These are phyloP conservation scores for Imleria badia DNA, from an alignment of 768 basidiomycete species.

Conservation along the genomic window DNA sequence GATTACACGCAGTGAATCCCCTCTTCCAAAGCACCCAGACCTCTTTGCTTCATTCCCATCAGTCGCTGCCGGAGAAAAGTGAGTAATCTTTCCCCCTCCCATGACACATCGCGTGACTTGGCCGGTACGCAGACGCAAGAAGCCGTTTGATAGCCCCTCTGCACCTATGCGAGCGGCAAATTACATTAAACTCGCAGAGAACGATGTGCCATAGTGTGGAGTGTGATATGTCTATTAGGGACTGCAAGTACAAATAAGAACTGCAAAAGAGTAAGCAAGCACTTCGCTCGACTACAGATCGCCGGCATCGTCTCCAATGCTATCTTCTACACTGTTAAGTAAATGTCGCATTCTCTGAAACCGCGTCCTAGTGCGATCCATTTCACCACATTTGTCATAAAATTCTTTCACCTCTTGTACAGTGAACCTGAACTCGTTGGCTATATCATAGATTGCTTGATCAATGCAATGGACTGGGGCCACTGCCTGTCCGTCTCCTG, in stretches of 20 bases:
- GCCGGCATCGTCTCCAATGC: slow-evolving; percentile 6
- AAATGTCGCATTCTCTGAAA: slow-evolving; percentile 68
- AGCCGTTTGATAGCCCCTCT: slow-evolving; percentile 76
- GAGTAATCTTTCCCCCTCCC: slow-evolving; percentile 22
- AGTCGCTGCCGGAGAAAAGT: slow-evolving; percentile 95
- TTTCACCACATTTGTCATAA: slow-evolving; percentile 72
- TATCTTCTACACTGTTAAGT: slow-evolving; percentile 30
- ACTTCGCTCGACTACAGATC: slow-evolving; percentile 4
- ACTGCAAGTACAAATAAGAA: background rate
- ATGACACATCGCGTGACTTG: slow-evolving; percentile 3
- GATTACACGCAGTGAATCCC: slow-evolving; percentile 68
- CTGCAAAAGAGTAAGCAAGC: background rate
- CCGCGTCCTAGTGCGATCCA: slow-evolving; percentile 59
- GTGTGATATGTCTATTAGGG: background rate
- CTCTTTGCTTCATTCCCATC: slow-evolving; percentile 96
- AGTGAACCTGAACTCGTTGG: slow-evolving; percentile 67
- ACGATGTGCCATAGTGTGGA: slow-evolving; percentile 42
- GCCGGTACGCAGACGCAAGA: slow-evolving; percentile 56
- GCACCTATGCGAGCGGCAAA: slow-evolving; percentile 74
- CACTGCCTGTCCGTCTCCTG: slow-evolving; percentile 6
- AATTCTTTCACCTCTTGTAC: slow-evolving; percentile 75
- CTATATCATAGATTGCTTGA: slow-evolving; percentile 63
- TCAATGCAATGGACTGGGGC: slow-evolving; percentile 60
- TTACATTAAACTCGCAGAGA: slow-evolving; percentile 64
- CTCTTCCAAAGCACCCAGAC: slow-evolving; percentile 93